A percentile compares a stretch with the other conserved stretches of the same genome.
phyloP scores from a whole-genome alignment of 176 grass and related monocot genomes.

The Rhynchospora breviuscula region DNA sequence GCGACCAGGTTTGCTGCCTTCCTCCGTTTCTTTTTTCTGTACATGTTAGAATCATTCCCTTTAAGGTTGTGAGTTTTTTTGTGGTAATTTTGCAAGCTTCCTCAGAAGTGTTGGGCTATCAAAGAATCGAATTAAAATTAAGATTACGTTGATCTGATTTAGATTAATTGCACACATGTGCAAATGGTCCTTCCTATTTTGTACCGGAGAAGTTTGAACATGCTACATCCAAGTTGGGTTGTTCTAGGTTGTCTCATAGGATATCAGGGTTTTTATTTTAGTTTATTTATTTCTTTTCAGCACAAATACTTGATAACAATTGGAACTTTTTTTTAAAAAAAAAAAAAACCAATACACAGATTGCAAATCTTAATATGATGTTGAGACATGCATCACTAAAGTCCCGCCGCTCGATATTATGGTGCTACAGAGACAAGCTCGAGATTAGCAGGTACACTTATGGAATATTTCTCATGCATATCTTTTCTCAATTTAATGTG shows the following conservation, averaged over 20 bases:
- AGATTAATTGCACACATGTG: background rate
- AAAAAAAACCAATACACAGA: constrained; percentile 3
- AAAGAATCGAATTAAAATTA: background rate
- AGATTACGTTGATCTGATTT: background rate
- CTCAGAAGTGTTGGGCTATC: background rate
- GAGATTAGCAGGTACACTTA: constrained; percentile 77
- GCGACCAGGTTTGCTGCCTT: constrained; percentile 49
- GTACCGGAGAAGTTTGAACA: background rate
- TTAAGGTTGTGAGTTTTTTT: too few relatives aligned
- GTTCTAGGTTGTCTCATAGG: background rate
- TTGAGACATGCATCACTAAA: constrained; percentile 72
- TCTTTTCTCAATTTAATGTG: background rate
- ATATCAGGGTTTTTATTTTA: background rate
- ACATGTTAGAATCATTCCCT: too few relatives aligned
- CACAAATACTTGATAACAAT: background rate
- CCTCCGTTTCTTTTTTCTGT: too few relatives aligned
- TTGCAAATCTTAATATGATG: constrained; percentile 83
- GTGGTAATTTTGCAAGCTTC: background rate
- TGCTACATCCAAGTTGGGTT: background rate
- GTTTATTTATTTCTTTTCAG: background rate
- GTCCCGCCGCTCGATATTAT: constrained; percentile 61
- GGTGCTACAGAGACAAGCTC: constrained; percentile 92
- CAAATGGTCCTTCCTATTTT: background rate
- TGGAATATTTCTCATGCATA: background rate
- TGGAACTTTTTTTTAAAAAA: background rate